Evolutionary conservation across 495 filamentous ascomycete species (phyloP).

Genomic region (Extremus antarcticus): DNA sequence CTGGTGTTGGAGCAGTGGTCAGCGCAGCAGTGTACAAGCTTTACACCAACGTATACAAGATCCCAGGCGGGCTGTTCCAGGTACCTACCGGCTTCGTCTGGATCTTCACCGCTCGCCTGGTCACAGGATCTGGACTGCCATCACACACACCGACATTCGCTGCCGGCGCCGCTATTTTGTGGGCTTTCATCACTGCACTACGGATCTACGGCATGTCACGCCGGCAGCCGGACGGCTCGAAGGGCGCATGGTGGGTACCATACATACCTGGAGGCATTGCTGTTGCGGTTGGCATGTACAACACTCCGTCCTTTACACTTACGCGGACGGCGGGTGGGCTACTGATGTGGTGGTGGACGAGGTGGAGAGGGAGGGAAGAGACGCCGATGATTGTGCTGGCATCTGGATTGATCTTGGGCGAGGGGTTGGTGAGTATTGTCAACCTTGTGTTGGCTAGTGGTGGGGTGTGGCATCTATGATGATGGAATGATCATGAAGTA

Average conservation of each 20-base stretch:
- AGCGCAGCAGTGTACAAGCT: conserved; percentile 81
- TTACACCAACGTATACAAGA: conserved; percentile 78
- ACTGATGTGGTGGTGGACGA: conserved; percentile 71
- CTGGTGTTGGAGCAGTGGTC: conserved; percentile 75
- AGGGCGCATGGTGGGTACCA: conserved; percentile 42
- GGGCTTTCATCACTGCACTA: conserved; percentile 55
- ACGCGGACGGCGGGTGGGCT: conserved; percentile 78
- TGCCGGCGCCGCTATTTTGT: conserved; percentile 55
- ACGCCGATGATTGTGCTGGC: conserved; percentile 54
- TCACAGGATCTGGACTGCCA: conserved; percentile 87
- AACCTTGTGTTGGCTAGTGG: conserved; percentile 76
- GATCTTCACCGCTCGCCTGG: conserved; percentile 89
- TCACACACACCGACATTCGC: conserved; percentile 70
- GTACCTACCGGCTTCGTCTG: conserved; percentile 92
- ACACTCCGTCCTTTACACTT: conserved; percentile 88
- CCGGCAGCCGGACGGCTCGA: conserved; percentile 27
- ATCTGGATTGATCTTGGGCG: conserved; percentile 79
- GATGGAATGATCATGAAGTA: too few species aligned
- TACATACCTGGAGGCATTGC: conserved; percentile 87
- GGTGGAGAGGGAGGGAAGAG: conserved; percentile 36
- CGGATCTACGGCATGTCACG: conserved; percentile 45
- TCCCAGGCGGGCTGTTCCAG: conserved; percentile 82
- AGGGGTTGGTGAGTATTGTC: conserved; percentile 86
- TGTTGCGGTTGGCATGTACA: conserved; percentile 95
- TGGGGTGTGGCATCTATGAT: conserved; percentile 60